Conservation (phyloP, 257 asterid species). For the Fraxinus pennsylvanica region DNA sequence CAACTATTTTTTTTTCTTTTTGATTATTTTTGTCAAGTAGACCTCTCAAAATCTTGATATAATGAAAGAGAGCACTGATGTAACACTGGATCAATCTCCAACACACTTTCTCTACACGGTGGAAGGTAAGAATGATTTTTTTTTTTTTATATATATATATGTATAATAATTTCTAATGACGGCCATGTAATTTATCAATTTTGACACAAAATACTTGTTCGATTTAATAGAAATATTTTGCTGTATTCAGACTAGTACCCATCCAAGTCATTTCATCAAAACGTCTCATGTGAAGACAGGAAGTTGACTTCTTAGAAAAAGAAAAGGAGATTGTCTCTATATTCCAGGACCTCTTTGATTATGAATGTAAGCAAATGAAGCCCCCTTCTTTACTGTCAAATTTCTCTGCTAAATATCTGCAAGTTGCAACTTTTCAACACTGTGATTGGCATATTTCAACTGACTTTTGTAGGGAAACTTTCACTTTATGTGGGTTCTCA, state of each 20-base stretch:
- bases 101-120: background rate
- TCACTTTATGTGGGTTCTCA: background rate
- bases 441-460: background rate
- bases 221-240: background rate
- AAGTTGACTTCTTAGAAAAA: background rate
- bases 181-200: background rate
- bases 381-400: background rate
- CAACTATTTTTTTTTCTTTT: background rate
- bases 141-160: too few relatives aligned
- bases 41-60: constrained; percentile 1
- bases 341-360: background rate
- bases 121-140: background rate
- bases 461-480: background rate
- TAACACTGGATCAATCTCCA: background rate
- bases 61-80: constrained; percentile 25
- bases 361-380: background rate
- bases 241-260: background rate
- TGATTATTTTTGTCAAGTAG: constrained; percentile 8
- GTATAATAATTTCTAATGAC: too few relatives aligned
- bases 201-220: background rate
- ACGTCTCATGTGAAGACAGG: background rate
- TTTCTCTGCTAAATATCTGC: background rate
- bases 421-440: constrained; percentile 1
- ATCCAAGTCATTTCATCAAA: background rate
- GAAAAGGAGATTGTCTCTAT: background rate